These are phyloP conservation scores for Penicillium rolfsii DNA, from an alignment of 2,329 filamentous ascomycete species.

Conservation along the genomic window DNA sequence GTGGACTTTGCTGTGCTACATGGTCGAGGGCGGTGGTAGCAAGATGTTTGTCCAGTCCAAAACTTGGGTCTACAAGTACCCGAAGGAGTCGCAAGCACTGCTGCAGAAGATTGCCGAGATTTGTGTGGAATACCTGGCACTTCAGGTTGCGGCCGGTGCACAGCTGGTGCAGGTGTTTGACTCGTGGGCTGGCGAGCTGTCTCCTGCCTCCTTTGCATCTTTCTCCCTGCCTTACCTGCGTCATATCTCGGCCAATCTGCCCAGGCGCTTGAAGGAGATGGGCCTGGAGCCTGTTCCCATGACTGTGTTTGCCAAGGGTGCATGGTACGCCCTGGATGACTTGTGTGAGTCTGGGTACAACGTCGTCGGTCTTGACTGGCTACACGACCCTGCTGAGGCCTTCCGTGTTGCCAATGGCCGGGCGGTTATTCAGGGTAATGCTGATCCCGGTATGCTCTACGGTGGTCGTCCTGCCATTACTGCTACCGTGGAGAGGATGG, in stretches of 20 bases:
- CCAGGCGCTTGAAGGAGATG: slow-evolving; percentile 71
- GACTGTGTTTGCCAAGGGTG: slow-evolving; percentile 97
- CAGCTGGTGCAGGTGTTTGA: slow-evolving; percentile 98
- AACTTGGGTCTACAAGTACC: slow-evolving; percentile 93
- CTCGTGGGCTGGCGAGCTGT: slow-evolving; percentile 95
- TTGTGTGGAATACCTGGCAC: slow-evolving; percentile 90
- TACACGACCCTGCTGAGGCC: slow-evolving; percentile 84
- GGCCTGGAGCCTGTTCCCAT: slow-evolving; percentile 83
- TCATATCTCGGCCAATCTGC: slow-evolving; percentile 81
- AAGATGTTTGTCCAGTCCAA: slow-evolving; percentile 94
- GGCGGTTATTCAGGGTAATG: slow-evolving; percentile 89
- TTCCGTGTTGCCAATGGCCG: slow-evolving; percentile 77
- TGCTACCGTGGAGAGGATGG: slow-evolving; percentile 80
- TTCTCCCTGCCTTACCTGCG: slow-evolving; percentile 86
- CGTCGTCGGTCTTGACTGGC: slow-evolving; percentile 93
- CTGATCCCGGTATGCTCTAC: slow-evolving; percentile 91
- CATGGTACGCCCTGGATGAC: slow-evolving; percentile 90
- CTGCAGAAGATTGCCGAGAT: slow-evolving; percentile 91
- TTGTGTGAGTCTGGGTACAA: slow-evolving; percentile 89
- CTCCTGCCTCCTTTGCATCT: slow-evolving; percentile 77
- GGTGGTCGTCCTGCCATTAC: slow-evolving; percentile 82
- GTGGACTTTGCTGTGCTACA: slow-evolving; percentile 97
- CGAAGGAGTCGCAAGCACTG: slow-evolving; percentile 75
- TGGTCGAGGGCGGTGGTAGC: slow-evolving; percentile 96
- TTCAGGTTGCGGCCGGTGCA: slow-evolving; percentile 90